phyloP scores from a whole-genome alignment of 441 rosid genomes.

The Syzygium syzygioides region DNA sequence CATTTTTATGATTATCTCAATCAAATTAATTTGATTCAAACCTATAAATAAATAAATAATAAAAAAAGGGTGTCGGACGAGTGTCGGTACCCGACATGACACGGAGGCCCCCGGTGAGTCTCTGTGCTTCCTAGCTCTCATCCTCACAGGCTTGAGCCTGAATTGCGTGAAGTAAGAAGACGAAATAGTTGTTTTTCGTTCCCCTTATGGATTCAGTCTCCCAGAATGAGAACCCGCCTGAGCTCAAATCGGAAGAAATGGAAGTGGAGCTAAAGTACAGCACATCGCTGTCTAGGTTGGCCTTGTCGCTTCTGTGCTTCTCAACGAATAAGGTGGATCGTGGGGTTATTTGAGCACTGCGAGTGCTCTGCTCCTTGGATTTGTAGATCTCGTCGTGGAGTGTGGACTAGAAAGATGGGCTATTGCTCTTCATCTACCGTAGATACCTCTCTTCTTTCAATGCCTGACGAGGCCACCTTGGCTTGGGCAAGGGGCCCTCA shows the following conservation, averaged over 20 bases:
- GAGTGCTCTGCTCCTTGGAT: background rate
- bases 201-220: background rate
- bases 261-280: background rate
- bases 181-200: background rate
- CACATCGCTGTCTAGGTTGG: background rate
- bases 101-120: no score
- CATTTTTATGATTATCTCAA: no score
- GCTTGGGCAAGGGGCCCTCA: no score
- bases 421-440: background rate
- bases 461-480: background rate
- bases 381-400: background rate
- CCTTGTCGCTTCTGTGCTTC: background rate
- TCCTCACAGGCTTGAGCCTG: background rate
- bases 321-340: background rate
- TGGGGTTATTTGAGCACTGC: background rate
- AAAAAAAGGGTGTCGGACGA: no score
- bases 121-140: background rate
- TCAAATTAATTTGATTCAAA: no score
- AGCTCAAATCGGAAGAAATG: background rate
- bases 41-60: no score
- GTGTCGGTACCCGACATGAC: no score
- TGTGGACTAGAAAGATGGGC: background rate
- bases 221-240: background rate
- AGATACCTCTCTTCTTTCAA: background rate
- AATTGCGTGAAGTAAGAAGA: background rate